Conservation (phyloP, 352 stramenopile species). For the Phytophthora ohioensis region DNA sequence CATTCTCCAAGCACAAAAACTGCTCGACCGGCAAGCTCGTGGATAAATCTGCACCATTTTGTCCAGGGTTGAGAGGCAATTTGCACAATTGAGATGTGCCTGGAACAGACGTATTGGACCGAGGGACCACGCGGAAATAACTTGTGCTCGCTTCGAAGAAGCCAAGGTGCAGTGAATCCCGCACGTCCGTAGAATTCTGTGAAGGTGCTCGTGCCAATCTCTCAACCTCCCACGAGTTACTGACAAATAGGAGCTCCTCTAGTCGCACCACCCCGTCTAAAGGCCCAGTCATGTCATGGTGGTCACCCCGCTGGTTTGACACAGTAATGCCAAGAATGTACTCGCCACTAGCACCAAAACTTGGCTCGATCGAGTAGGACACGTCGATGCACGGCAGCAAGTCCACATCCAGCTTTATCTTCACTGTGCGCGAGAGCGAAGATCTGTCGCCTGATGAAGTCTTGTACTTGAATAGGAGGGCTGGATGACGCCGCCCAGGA, state of each 20-base stretch:
- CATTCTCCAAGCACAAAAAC: conserved; percentile 83
- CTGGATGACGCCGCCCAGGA: conserved; percentile 53
- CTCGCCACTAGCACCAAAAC: conserved; percentile 65
- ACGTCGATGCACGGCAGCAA: conserved; percentile 69
- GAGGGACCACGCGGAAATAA: conserved; percentile 76
- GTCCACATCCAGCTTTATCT: conserved; percentile 68
- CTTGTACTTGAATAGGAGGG: conserved; percentile 81
- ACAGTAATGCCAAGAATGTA: conserved; percentile 83
- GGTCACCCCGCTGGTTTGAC: conserved; percentile 57
- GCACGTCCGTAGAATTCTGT: conserved; percentile 11
- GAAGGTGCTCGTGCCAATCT: conserved; percentile 40
- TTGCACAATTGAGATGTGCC: conserved; percentile 18
- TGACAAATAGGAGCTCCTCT: conserved; percentile 69
- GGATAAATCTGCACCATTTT: conserved; percentile 23
- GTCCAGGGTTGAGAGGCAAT: conserved; percentile 30
- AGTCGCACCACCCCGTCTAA: conserved; percentile 52
- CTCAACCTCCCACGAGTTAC: conserved; percentile 68
- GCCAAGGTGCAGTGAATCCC: conserved; percentile 55
- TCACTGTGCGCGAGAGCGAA: conserved; percentile 47
- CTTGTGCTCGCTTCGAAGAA: conserved; percentile 80
- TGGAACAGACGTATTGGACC: neutral
- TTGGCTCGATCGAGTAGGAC: conserved; percentile 74
- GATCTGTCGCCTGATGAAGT: conserved; percentile 26
- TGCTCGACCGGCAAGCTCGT: conserved; percentile 62
- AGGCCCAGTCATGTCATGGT: conserved; percentile 25